A percentile compares a stretch with the other conserved stretches of the same genome.
These are phyloP conservation scores for Amaranthus hypochondriacus DNA, from an alignment of 148 eudicot species.

Conservation along the genomic window DNA sequence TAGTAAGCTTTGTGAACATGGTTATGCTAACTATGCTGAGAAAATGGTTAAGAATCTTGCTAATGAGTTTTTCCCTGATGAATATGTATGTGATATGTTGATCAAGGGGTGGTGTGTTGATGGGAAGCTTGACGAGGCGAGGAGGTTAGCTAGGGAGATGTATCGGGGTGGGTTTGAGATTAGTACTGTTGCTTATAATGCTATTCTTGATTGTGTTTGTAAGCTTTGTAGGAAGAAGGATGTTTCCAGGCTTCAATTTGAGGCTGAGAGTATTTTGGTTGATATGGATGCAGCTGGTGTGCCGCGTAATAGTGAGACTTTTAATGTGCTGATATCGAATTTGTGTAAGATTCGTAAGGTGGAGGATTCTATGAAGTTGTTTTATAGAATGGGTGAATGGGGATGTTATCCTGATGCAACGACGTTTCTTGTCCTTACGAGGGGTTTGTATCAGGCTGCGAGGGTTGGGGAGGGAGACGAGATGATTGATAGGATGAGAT, in stretches of 20 bases:
- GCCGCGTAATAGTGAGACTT: constrained; percentile 75
- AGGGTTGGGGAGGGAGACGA: constrained; percentile 90
- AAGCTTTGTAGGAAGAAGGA: constrained; percentile 82
- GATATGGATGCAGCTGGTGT: constrained; percentile 93
- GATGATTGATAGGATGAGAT: constrained; percentile 89
- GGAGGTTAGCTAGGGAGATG: constrained; percentile 77
- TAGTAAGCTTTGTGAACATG: constrained; percentile 59
- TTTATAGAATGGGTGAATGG: constrained; percentile 86
- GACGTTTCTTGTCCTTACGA: constrained; percentile 63
- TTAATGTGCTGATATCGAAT: constrained; percentile 67
- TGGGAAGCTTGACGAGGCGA: constrained; percentile 78
- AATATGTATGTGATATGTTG: constrained; percentile 67
- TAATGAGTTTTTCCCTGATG: constrained; percentile 78
- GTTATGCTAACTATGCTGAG: constrained; percentile 74
- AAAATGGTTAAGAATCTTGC: constrained; percentile 72
- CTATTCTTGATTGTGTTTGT: constrained; percentile 84
- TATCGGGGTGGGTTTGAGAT: constrained; percentile 85
- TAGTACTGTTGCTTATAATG: constrained; percentile 56
- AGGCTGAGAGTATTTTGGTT: constrained; percentile 55
- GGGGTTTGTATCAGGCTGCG: constrained; percentile 87
- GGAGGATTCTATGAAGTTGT: constrained; percentile 59
- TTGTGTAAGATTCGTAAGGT: constrained; percentile 78
- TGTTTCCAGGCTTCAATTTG: constrained; percentile 54
- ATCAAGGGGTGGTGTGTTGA: constrained; percentile 89
- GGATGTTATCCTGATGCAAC: constrained; percentile 71